phyloP scores from a whole-genome alignment of 1,284 basidiomycete genomes.

The Puccinia hordei region DNA sequence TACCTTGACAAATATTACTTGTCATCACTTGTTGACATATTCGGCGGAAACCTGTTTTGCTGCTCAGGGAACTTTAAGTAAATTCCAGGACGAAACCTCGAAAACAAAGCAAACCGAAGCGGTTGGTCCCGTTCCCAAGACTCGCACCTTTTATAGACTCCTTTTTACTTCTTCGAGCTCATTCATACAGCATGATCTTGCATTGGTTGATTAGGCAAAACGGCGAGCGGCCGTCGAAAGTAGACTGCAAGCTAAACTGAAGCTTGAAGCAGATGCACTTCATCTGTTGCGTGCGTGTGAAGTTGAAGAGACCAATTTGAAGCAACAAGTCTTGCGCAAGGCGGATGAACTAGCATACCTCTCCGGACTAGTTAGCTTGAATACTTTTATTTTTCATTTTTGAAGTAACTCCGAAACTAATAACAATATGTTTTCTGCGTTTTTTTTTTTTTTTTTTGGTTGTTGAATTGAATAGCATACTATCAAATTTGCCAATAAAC shows the following conservation, averaged over 20 bases:
- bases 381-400: not conserved
- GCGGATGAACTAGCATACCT: constrained; percentile 43
- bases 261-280: constrained; percentile 44
- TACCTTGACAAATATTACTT: not conserved
- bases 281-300: constrained; percentile 42
- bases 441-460: not conserved
- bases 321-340: constrained; percentile 29
- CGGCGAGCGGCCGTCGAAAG: constrained; percentile 48
- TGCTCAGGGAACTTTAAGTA: constrained; percentile 46
- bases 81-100: constrained; percentile 48
- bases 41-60: not conserved
- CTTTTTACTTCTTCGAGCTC: not conserved
- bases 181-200: not conserved
- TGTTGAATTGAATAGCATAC: constrained; percentile 14
- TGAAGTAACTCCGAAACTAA: not conserved
- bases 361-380: constrained; percentile 32
- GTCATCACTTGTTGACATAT: not conserved
- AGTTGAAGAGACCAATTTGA: constrained; percentile 41
- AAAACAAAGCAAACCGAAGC: constrained; percentile 49
- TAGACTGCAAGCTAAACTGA: constrained; percentile 49
- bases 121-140: constrained; percentile 17
- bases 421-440: not conserved
- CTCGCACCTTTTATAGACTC: not conserved
- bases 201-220: constrained; percentile 21
- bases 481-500: constrained; percentile 43